Conservation (phyloP, 2,329 filamentous ascomycete species). For the Hymenoscyphus salicellus region DNA sequence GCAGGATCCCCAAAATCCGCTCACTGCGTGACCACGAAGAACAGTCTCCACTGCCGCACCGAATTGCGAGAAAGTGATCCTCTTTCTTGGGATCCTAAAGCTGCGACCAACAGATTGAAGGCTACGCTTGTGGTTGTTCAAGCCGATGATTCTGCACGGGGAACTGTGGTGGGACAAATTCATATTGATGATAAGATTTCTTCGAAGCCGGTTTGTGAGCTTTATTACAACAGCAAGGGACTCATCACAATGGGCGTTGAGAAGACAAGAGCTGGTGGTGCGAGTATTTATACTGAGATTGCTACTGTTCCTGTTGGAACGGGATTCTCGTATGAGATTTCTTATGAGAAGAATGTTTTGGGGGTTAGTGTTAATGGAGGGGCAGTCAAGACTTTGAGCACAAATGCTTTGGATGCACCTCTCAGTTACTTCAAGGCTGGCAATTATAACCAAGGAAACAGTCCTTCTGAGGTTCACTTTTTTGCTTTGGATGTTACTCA, state of each 20-base stretch:
- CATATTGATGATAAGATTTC: conserved; percentile 40
- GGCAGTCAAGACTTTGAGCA: conserved; percentile 28
- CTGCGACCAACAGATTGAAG: conserved; percentile 36
- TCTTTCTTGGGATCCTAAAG: conserved; percentile 36
- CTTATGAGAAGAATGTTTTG: conserved; percentile 38
- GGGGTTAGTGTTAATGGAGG: conserved; percentile 36
- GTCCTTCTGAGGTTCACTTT: conserved; percentile 19
- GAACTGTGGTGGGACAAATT: conserved; percentile 42
- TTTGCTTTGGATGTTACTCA: conserved; percentile 9
- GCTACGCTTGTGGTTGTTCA: conserved; percentile 33
- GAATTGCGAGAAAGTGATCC: conserved; percentile 41
- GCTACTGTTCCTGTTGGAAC: conserved; percentile 36
- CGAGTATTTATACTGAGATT: conserved; percentile 35
- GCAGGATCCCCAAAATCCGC: conserved; percentile 36
- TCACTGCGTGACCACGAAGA: conserved; percentile 40
- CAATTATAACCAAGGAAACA: conserved; percentile 38
- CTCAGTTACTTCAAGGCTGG: conserved; percentile 41
- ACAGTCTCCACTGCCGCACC: conserved; percentile 43
- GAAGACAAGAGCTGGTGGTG: conserved; percentile 35
- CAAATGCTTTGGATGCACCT: conserved; percentile 34
- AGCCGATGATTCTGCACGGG: conserved; percentile 37
- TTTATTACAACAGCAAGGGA: conserved; percentile 40
- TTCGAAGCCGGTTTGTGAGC: conserved; percentile 41
- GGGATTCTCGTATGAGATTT: conserved; percentile 40
- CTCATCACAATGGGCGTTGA: conserved; percentile 41